Evolutionary conservation across 176 grass and related monocot genomes (phyloP), one percentile per base, ranked within the genome.

Genomic region (Aechmea fasciata): DNA sequence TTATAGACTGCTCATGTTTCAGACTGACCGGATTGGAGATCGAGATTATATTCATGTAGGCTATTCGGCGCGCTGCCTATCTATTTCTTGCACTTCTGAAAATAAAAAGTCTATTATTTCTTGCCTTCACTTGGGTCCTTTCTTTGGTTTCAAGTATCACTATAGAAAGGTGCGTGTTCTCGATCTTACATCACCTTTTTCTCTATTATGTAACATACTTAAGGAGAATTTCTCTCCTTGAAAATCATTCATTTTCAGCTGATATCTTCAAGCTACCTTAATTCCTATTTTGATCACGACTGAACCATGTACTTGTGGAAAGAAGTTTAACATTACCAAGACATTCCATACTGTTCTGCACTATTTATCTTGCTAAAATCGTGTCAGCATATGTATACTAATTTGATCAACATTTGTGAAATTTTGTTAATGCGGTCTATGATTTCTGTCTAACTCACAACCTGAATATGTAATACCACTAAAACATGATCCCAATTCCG

Each of bases 61-160:
- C 57, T 85, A 57, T 71, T 80, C 82, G 52, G 65, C 55, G 74
- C 23, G 66, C 54, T 72, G 22, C 76, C 22, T 80, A 61, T 85
- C 82, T 80, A 15, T 85, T 49, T 85, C 77, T 75, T 85, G 82
- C 71, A 80, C 76, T 71, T 68, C 52, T 65, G 70, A 80, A 80
- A 79, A 71, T 68, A 64, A 67, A 23, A 71, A 85, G 66, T 80
- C 72, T 61, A 50, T 85, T 80, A 33, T 75, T 74, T 75, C 77
- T 57, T 70, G 72, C 67, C 25, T 80, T 74, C 62, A 76, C 15
- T 80, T 85, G 61, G 76, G 76, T 75, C 71, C 24, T 72, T 23
- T 48, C 77, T 80, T 80, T 72, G 28, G 70, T 73, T 80, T 85
- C 50, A 85, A 72, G 41, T 85, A 67, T 75, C 49, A 79, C 49